Evolutionary conservation across 2,329 filamentous ascomycete genomes (phyloP).

Genomic region (Pyrenophora teres): DNA sequence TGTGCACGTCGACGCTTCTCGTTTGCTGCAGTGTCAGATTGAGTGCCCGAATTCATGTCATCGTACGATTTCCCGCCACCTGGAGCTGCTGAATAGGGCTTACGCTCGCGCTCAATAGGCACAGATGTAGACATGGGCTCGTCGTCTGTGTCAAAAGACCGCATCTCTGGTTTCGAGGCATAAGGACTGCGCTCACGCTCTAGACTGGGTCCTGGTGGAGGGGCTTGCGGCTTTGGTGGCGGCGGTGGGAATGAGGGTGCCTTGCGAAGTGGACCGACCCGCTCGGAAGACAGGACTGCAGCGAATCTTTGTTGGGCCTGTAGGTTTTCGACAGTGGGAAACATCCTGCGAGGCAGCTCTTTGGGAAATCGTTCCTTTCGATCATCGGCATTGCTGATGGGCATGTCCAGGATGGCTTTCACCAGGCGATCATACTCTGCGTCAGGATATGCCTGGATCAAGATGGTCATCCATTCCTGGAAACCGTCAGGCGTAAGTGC

Average conservation of each 20-base stretch:
- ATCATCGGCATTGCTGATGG: slow-evolving; percentile 68
- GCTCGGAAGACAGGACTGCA: slow-evolving; percentile 61
- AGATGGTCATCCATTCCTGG: slow-evolving; percentile 68
- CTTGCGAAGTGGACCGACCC: slow-evolving; percentile 42
- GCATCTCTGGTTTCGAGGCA: slow-evolving; percentile 29
- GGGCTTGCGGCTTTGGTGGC: slow-evolving; percentile 32
- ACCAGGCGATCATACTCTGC: slow-evolving; percentile 73
- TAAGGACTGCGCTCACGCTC: slow-evolving; percentile 47
- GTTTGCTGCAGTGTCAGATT: slow-evolving; percentile 29
- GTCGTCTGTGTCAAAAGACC: slow-evolving; percentile 42
- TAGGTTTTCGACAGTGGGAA: slow-evolving; percentile 65
- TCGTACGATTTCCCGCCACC: slow-evolving; percentile 63
- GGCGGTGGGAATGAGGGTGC: slow-evolving; percentile 44
- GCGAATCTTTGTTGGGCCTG: slow-evolving; percentile 65
- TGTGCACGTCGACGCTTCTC: slow-evolving; percentile 38
- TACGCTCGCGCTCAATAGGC: slow-evolving; percentile 67
- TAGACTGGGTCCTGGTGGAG: slow-evolving; percentile 23
- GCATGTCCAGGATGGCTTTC: slow-evolving; percentile 70
- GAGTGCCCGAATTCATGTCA: slow-evolving; percentile 27
- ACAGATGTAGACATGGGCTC: slow-evolving; percentile 47
- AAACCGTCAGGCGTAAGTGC: slow-evolving; percentile 55
- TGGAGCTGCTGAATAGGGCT: slow-evolving; percentile 66
- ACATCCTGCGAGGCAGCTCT: slow-evolving; percentile 72
- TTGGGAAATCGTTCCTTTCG: slow-evolving; percentile 76
- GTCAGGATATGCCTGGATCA: slow-evolving; percentile 77